Conservation (phyloP, 805 yeast species). For the Helenozyma rhizophorensis region DNA sequence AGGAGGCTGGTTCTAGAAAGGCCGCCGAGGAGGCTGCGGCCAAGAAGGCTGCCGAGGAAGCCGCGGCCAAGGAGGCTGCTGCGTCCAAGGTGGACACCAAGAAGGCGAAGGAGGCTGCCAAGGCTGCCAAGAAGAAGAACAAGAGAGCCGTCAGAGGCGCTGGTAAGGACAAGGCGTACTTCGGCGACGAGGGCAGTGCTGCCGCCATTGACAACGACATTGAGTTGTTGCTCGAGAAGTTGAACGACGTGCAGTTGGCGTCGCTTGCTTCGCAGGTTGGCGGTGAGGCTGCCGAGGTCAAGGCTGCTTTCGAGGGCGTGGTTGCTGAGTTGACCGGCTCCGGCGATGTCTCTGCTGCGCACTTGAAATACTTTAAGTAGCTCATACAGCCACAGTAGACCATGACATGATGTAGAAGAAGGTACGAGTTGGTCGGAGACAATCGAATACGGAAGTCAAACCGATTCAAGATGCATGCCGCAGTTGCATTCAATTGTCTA, state of each 20-base stretch:
- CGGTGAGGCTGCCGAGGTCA: conserved; percentile 53
- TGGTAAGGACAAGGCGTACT: conserved; percentile 80
- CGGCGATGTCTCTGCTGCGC: conserved; percentile 51
- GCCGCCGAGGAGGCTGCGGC: conserved; percentile 91
- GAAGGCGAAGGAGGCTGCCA: conserved; percentile 91
- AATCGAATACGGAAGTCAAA: too few relatives aligned
- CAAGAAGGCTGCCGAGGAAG: conserved; percentile 85
- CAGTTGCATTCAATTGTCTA: too few relatives aligned
- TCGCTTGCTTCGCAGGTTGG: conserved; percentile 67
- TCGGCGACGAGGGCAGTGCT: conserved; percentile 71
- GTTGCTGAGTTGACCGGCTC: conserved; percentile 50
- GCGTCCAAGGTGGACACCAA: conserved; percentile 59
- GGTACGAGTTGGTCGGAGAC: too few relatives aligned
- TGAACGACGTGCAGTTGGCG: conserved; percentile 75
- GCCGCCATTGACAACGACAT: conserved; percentile 72
- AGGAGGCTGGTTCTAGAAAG: conserved; percentile 94
- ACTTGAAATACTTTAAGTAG: conserved; percentile 47
- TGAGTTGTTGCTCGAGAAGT: conserved; percentile 69
- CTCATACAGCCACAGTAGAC: too few relatives aligned
- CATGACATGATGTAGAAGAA: too few relatives aligned
- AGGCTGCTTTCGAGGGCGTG: conserved; percentile 52
- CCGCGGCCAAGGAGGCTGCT: conserved; percentile 63
- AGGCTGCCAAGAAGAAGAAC: conserved; percentile 97
- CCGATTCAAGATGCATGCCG: too few relatives aligned
- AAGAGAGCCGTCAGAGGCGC: conserved; percentile 81